phyloP scores from a whole-genome alignment of 1,284 basidiomycete genomes.

The Marasmius sp. region DNA sequence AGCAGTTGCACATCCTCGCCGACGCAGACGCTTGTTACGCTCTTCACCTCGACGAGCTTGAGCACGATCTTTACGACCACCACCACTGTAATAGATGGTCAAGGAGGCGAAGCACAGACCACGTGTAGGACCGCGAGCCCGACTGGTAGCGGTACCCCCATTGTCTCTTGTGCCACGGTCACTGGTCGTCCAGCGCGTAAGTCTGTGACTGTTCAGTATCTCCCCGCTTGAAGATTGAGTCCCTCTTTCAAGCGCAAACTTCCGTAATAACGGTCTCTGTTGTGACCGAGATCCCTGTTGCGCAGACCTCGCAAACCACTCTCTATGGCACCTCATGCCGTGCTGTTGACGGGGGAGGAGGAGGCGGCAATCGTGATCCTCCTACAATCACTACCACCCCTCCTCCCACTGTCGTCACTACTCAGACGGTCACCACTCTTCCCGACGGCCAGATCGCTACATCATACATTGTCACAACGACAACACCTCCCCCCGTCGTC shows the following conservation, averaged over 20 bases:
- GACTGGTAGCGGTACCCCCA: background rate
- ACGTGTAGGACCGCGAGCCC: background rate
- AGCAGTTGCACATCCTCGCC: background rate
- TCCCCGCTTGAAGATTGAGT: background rate
- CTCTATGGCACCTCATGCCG: background rate
- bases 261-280: background rate
- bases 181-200: background rate
- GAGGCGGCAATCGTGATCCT: background rate
- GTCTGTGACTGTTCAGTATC: background rate
- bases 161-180: background rate
- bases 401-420: constrained; percentile 18
- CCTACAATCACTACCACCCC: constrained; percentile 6
- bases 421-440: constrained; percentile 27
- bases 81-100: background rate
- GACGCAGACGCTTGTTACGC: background rate
- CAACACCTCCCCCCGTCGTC: constrained; percentile 22
- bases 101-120: background rate
- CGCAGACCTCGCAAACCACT: background rate
- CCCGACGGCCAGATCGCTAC: constrained; percentile 33
- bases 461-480: constrained; percentile 26
- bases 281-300: background rate
- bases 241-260: background rate
- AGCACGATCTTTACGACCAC: background rate
- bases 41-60: background rate
- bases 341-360: background rate